Base-by-base conservation (phyloP, 345 rosid species). In the Eucalyptus globulus region DNA sequence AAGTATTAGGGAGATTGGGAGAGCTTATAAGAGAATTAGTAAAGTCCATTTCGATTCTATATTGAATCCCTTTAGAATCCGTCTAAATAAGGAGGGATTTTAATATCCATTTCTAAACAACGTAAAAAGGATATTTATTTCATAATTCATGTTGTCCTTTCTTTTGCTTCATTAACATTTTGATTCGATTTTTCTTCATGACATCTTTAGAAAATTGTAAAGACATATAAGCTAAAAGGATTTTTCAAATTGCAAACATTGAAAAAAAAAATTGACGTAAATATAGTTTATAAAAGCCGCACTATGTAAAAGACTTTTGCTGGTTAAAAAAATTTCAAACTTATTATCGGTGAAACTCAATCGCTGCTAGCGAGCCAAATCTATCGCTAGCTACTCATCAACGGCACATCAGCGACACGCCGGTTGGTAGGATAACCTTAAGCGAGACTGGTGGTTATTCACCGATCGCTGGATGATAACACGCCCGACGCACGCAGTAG, bases 391-490 rank as follows among this genome's bases (percentile, higher is more conserved):
- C 5, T 53, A 53, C 2, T 53, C 24, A 8, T 53, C 5, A 19
- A 17, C 1, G 1, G 4, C 0, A 4, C 2, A 53, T 53, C 2
- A 1, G 11, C 5, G 10, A 21, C 11, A 9, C 62, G 14, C 0
- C 29, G 0, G 2, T 26, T 9, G 29, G 3, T 4, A 56, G 3
- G 1, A 26, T 26, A 26, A 56, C 6, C 62, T 26, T 11, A 56
- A 26, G 29, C 62, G 1, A 56, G 62, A 26, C 13, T 2, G 62
- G 62, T 26, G 62, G 62, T 22, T 24, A 29, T 0, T 24, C 6
- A 11, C 29, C 29, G 62, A 26, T 56, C 29, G 29, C 13, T 22
- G 13, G 29, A 3, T 56, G 62, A 56, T 24, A 29, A 26, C 3
- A 22, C 29, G 29, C 13, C 60, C 29, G 62, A 22, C 13, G 62